phyloP scores from a whole-genome alignment of 768 basidiomycete genomes.

The Asterophora lycoperdoides region DNA sequence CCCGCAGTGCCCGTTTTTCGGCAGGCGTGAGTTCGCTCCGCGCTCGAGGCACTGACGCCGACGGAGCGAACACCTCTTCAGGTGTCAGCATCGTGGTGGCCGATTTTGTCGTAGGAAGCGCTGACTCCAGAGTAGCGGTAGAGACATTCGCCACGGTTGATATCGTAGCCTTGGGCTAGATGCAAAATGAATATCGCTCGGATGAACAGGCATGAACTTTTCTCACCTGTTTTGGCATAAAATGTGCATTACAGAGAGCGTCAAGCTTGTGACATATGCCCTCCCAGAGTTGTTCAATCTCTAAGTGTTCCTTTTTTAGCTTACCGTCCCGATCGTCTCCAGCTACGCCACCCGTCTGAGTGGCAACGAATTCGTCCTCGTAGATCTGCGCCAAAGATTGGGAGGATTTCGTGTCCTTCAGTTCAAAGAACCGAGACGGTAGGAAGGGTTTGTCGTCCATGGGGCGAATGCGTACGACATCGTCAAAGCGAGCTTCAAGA shows the following conservation, averaged over 20 bases:
- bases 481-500: slow-evolving; percentile 81
- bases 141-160: slow-evolving; percentile 80
- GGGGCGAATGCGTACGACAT: slow-evolving; percentile 80
- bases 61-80: slow-evolving; percentile 79
- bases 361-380: slow-evolving; percentile 83
- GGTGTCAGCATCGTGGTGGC: slow-evolving; percentile 82
- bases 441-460: slow-evolving; percentile 85
- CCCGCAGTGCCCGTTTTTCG: slow-evolving; percentile 72
- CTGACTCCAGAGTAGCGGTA: slow-evolving; percentile 81
- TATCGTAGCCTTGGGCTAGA: slow-evolving; percentile 84
- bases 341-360: slow-evolving; percentile 48
- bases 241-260: slow-evolving; percentile 92
- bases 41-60: slow-evolving; percentile 51
- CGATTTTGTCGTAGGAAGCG: slow-evolving; percentile 79
- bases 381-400: slow-evolving; percentile 95
- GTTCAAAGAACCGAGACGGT: slow-evolving; percentile 83
- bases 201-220: neutral
- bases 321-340: slow-evolving; percentile 85
- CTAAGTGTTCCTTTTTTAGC: slow-evolving; percentile 83
- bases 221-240: slow-evolving; percentile 87
- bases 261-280: slow-evolving; percentile 84
- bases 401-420: slow-evolving; percentile 83
- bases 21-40: slow-evolving; percentile 79
- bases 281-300: slow-evolving; percentile 81
- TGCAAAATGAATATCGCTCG: slow-evolving; percentile 1